Base-by-base conservation (phyloP, 345 rosid genomes). In the Bruguiera parviflora region DNA sequence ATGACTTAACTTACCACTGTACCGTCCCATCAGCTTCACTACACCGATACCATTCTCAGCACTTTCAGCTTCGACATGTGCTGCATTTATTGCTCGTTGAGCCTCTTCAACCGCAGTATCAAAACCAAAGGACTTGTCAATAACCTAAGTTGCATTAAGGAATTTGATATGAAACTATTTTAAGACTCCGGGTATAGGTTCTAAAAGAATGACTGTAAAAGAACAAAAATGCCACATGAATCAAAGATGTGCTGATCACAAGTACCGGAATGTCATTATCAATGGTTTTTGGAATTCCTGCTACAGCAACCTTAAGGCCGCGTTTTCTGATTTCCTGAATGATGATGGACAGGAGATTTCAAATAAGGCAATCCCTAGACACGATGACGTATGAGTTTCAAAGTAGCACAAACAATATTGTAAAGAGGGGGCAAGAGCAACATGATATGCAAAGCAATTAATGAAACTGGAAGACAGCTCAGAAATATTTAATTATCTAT, bases 101-200 rank as follows among this genome's bases (percentile, higher is more conserved):
- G 98, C 96, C 78, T 92, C 98, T 77, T 92, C 98, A 64, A 92
- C 96, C 47, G 96, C 91, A 81, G 93, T 84, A 79, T 92, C 96
- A 74, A 92, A 92, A 71, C 96, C 98, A 73, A 92, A 92, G 56
- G 98, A 90, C 66, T 74, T 90, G 83, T 92, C 98, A 79, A 92
- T 92, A 67, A 92, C 95, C 96, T 92, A 81, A 77, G 75, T 31
- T 65, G 75, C 37, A 65, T 37, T 39, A 67, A 22, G 56, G 55
- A 67, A 73, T 21, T 27, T 32, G 21, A 62, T 19, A 67, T 46
- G 69, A 66, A 64, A 51, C 66, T 58, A 61, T 24, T 49, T 22
- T 18, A 65, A 39, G 19, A 57, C 28, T 46, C 71, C 61, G 65
- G 32, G 61, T 49, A 58, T 7, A 55, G 21, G 31, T 43, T 13